Evolutionary conservation across 2,329 filamentous ascomycete genomes (phyloP), one percentile per base, ranked within the genome.

Genomic region (Fusarium beomiforme): DNA sequence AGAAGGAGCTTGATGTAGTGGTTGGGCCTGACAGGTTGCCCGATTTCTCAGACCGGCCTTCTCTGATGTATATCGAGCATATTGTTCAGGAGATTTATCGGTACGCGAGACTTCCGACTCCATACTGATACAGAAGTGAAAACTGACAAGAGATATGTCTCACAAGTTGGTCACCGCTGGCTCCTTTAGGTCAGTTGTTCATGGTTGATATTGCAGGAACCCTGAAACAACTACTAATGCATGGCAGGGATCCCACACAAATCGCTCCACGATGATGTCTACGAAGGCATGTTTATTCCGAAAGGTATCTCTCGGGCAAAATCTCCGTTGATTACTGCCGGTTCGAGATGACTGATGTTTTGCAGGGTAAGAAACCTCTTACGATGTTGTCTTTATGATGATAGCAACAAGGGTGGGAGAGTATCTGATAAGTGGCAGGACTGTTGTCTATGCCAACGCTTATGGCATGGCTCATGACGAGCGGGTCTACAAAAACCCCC

Each of bases 271-370:
- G 87, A 90, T 63, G 88, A 90, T 70, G 79, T 85, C 33, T 90
- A 89, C 71, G 81, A 85, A 26, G 87, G 84, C 50, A 87, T 88
- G 80, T 84, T 85, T 67, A 88, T 90, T 64, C 87, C 87, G 16
- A 85, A 84, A 67, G 88, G 88, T 78, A 67, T 24, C 67, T 24
- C 3, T 5, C 1, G 29, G 29, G 19, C 14, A 31, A 19, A 43
- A 19, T 3, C n/a, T 13, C 31, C 33, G 19, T 24, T 14, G n/a
- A 13, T 13, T 17, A 6, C 16, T 16, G 4, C 6, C 9, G 10
- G 10, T 31, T 14, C 13, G 37, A 42, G 6, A 29, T 13, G 42
- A 50, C 60, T 75, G 57, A 70, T 34, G 39, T 13, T 21, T 37
- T 41, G 23, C 36, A 76, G 75, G 75, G 75, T 77, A 69, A 37